Evolutionary conservation across 257 asterid genomes (phyloP).

Genomic region (Striga asiatica): DNA sequence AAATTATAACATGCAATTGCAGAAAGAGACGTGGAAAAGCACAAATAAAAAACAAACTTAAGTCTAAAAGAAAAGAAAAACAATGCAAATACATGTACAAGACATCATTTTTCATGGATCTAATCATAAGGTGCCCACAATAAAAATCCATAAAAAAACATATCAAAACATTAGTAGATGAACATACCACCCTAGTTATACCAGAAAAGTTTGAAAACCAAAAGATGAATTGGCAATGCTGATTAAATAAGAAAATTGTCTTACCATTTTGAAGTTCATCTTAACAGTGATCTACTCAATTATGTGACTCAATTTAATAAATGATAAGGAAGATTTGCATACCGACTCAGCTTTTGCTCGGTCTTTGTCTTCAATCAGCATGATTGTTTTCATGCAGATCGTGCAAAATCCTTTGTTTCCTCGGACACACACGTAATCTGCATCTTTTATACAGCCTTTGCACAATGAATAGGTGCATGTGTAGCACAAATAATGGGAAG

Average conservation of each 20-base stretch:
- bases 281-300: background rate
- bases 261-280: background rate
- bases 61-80: background rate
- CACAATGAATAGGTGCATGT: conserved; percentile 93
- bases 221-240: background rate
- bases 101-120: background rate
- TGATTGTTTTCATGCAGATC: conserved; percentile 76
- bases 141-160: background rate
- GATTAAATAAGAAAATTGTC: background rate
- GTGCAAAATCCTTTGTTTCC: conserved; percentile 90
- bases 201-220: background rate
- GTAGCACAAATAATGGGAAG: conserved; percentile 74
- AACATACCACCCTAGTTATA: background rate
- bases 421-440: conserved; percentile 59
- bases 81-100: background rate
- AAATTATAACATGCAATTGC: background rate
- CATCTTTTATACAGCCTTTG: conserved; percentile 65
- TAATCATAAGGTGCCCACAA: background rate
- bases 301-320: conserved; percentile 2
- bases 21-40: background rate
- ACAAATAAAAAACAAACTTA: background rate
- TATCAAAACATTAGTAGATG: background rate
- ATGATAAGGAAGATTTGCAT: conserved; percentile 23
- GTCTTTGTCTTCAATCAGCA: conserved; percentile 83
- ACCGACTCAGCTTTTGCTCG: conserved; percentile 58